Evolutionary conservation across 345 rosid genomes (phyloP).

Genomic region (Acer campestre): DNA sequence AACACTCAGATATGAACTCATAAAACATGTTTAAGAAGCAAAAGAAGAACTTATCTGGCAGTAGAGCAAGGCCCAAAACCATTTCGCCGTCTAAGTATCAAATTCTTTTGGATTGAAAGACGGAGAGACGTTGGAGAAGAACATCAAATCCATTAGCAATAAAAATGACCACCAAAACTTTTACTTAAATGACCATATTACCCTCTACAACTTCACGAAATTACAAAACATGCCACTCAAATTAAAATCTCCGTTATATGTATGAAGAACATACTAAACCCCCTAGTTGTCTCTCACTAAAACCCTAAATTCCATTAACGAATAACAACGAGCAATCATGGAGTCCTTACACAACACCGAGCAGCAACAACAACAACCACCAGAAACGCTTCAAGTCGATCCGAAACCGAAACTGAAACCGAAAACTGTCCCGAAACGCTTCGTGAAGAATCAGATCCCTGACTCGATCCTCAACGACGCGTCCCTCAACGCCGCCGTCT

Average conservation of each 20-base stretch:
- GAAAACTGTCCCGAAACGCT: conserved; percentile 65
- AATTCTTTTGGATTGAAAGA: background rate
- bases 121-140: background rate
- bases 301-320: no score
- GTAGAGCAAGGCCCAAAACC: background rate
- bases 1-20: background rate
- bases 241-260: no score
- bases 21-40: background rate
- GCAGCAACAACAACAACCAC: background rate
- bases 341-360: background rate
- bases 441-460: conserved; percentile 80
- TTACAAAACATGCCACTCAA: no score
- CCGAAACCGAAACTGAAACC: conserved; percentile 30
- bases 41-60: background rate
- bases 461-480: conserved; percentile 76
- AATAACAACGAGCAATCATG: conserved; percentile 2
- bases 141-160: no score
- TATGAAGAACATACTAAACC: no score
- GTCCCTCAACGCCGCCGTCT: conserved; percentile 77
- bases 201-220: no score
- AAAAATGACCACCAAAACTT: no score
- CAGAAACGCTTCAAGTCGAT: conserved; percentile 4
- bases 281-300: no score
- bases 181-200: no score
- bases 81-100: background rate